Evolutionary conservation across 2,329 filamentous ascomycete genomes (phyloP).

Genomic region (Xylariaceae sp.): DNA sequence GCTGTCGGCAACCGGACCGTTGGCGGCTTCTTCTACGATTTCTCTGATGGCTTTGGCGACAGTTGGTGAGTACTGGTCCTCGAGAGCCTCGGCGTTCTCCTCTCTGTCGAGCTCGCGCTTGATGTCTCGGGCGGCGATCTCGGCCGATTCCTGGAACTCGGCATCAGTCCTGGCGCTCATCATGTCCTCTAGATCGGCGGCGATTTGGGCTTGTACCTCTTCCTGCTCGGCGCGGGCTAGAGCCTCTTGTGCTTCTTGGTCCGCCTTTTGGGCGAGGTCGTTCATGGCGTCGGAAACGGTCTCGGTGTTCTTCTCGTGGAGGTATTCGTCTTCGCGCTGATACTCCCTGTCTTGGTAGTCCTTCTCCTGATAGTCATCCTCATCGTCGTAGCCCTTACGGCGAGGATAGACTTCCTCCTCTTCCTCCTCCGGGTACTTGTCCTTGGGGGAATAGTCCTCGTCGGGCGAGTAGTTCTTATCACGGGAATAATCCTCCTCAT

Average conservation of each 20-base stretch:
- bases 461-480: conserved; percentile 40
- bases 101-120: conserved; percentile 55
- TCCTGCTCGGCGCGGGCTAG: conserved; percentile 55
- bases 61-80: conserved; percentile 50
- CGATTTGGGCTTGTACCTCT: conserved; percentile 47
- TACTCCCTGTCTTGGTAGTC: conserved; percentile 42
- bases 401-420: conserved; percentile 45
- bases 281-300: conserved; percentile 69
- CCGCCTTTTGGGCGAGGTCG: conserved; percentile 56
- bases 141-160: conserved; percentile 51
- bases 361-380: conserved; percentile 21
- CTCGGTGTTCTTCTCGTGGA: conserved; percentile 47
- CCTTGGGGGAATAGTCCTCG: conserved; percentile 27
- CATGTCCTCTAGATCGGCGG: conserved; percentile 48
- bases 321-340: conserved; percentile 8
- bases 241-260: conserved; percentile 61
- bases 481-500: conserved; percentile 45
- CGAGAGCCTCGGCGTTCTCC: conserved; percentile 51
- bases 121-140: conserved; percentile 46
- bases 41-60: conserved; percentile 49
- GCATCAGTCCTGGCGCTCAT: conserved; percentile 50
- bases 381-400: conserved; percentile 42
- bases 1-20: conserved; percentile 71
- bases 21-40: conserved; percentile 55
- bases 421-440: conserved; percentile 27